Evolutionary conservation across 352 stramenopile species (phyloP), one percentile per base, ranked within the genome.

Genomic region (Globisporangium paroecandrum): DNA sequence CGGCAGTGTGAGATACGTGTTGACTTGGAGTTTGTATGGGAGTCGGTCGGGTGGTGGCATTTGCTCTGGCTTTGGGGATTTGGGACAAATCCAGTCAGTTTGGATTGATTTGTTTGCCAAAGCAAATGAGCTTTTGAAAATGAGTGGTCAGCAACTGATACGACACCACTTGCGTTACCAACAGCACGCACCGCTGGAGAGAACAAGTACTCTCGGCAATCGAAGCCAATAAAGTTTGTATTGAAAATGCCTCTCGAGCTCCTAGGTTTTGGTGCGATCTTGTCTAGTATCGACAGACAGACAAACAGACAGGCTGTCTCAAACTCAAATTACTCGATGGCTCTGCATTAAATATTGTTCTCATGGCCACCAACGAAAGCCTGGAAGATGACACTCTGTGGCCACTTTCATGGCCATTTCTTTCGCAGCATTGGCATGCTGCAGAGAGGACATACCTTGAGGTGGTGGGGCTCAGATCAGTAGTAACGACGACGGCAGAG

Each of bases 1-100:
- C 43, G 18, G 43, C 43, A 51, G 43, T 43, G 43, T 22, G 7
- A 46, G 13, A 46, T 20, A 12, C 3, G 8, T 43, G 15, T 46
- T 46, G 29, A 61, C 29, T 61, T 61, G 55, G 55, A 7, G 3
- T n/a, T 61, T 29, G 55, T 61, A 61, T 61, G 29, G 55, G 15
- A 61, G 38, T 46, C 38, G 38, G 38, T 46, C 38, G 38, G 36
- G 13, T 38, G 32, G 32, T 38, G 18, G 4, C 55, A 29, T 20
- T 46, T 29, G 15, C 18, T 27, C 43, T 51, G 43, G 43, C 43
- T 51, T 51, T 51, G 43, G 43, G 43, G 43, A 51, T 43, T 41
- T 61, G 29, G 29, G 55, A 47, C 55, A 61, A 46, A 61, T 61
- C 55, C 55, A 61, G 55, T 61, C 55, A 61, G 55, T 47, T 61